Percentiles rank a stretch among this genome's conserved stretches.
These are phyloP conservation scores for Pulveroboletus ravenelii DNA, from an alignment of 768 basidiomycete species.

Conservation along the genomic window DNA sequence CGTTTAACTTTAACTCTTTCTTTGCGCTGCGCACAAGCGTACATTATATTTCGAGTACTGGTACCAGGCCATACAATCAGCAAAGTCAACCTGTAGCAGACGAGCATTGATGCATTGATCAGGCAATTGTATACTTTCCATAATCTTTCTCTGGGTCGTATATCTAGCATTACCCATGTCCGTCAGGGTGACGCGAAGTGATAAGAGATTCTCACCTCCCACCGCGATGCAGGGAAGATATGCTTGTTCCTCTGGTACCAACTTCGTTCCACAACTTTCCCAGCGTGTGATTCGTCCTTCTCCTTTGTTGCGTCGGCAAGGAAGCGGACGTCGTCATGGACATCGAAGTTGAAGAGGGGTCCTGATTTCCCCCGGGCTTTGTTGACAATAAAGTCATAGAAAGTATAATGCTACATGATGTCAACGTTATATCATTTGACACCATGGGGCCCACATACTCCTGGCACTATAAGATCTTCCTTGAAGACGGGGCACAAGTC, in stretches of 20 bases:
- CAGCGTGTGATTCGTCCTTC: constrained; percentile 98
- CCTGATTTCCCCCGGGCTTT: constrained; percentile 98
- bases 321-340: constrained; percentile 95
- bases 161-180: constrained; percentile 41
- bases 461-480: constrained; percentile 98
- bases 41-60: not conserved
- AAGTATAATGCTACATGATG: constrained; percentile 81
- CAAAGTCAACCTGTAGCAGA: not conserved
- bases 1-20: not conserved
- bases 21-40: not conserved
- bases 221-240: constrained; percentile 93
- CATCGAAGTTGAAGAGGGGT: constrained; percentile 97
- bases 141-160: constrained; percentile 95
- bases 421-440: not conserved
- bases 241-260: constrained; percentile 97
- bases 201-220: constrained; percentile 63
- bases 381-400: constrained; percentile 98
- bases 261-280: constrained; percentile 94
- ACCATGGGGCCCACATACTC: constrained; percentile 48
- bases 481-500: constrained; percentile 29
- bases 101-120: constrained; percentile 3
- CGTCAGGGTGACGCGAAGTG: not conserved
- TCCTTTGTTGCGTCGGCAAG: constrained; percentile 92
- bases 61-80: not conserved
- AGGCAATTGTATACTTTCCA: constrained; percentile 82